These are phyloP conservation scores for Candida vaughaniae DNA, from an alignment of 805 yeast genomes.

Conservation along the genomic window DNA sequence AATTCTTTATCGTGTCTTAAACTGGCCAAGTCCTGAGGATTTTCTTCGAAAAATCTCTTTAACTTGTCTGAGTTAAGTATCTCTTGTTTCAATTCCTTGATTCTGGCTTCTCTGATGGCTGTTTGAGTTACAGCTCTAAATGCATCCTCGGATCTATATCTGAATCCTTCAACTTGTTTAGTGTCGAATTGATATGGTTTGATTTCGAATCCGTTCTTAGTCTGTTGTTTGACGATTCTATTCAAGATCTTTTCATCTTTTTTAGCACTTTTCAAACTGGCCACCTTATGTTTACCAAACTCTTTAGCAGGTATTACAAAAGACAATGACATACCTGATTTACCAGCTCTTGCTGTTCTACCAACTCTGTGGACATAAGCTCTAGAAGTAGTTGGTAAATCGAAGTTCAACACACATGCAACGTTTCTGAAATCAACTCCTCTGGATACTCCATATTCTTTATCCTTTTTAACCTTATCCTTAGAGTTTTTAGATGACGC, in stretches of 20 bases:
- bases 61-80: conserved; percentile 84
- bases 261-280: conserved; percentile 67
- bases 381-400: conserved; percentile 84
- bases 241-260: conserved; percentile 83
- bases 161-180: conserved; percentile 90
- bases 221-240: conserved; percentile 75
- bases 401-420: conserved; percentile 94
- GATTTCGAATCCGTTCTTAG: conserved; percentile 67
- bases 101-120: conserved; percentile 89
- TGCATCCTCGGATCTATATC: conserved; percentile 96
- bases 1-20: conserved; percentile 90
- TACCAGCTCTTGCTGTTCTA: conserved; percentile 97
- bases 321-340: conserved; percentile 90
- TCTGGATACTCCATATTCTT: conserved; percentile 91
- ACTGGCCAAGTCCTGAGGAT: conserved; percentile 87
- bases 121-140: conserved; percentile 90
- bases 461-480: conserved; percentile 46
- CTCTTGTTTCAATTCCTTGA: conserved; percentile 84
- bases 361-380: conserved; percentile 93
- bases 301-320: conserved; percentile 83
- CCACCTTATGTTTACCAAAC: conserved; percentile 85
- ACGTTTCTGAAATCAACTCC: conserved; percentile 97
- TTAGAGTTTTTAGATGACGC: conserved; percentile 17
- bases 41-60: conserved; percentile 93
- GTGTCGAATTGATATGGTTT: conserved; percentile 89